Evolutionary conservation across 1,284 basidiomycete species (phyloP).

Genomic region (Trichosporon ovoides): DNA sequence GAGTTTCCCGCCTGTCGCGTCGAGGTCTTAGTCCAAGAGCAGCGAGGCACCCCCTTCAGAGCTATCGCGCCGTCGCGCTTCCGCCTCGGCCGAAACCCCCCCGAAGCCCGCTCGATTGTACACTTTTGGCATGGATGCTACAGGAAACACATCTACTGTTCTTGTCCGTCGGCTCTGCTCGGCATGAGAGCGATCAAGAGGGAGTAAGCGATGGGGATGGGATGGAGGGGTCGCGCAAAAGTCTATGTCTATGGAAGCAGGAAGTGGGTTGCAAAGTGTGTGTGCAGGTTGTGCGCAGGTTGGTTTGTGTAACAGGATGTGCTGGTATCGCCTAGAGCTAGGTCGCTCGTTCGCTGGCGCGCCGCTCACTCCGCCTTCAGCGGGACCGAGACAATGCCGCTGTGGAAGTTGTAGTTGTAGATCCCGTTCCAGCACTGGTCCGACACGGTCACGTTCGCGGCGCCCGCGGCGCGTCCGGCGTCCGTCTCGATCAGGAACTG

Average conservation of each 20-base stretch:
- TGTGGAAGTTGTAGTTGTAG: conserved; percentile 48
- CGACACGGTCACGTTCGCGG: conserved; percentile 25
- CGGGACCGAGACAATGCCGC: conserved; percentile 18
- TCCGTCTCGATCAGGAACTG: conserved; percentile 4
- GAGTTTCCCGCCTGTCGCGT: too few relatives aligned
- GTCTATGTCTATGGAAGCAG: not conserved
- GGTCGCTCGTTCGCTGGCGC: not conserved
- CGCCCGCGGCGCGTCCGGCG: conserved; percentile 7
- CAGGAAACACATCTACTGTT: not conserved
- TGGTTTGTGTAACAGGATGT: not conserved
- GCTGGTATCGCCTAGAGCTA: not conserved
- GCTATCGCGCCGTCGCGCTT: too few relatives aligned
- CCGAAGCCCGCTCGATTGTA: too few relatives aligned
- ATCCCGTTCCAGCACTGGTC: conserved; percentile 41
- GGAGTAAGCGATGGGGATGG: not conserved
- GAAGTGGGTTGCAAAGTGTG: not conserved
- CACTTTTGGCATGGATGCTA: conserved; percentile 6
- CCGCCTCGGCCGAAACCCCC: too few relatives aligned
- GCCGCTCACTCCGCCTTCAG: not conserved
- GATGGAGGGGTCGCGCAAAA: too few relatives aligned
- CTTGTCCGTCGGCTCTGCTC: not conserved
- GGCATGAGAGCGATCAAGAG: not conserved
- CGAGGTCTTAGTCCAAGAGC: too few relatives aligned
- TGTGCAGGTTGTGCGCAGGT: not conserved
- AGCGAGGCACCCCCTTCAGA: too few relatives aligned